phyloP scores from a whole-genome alignment of 179 eudicot genomes.

The Camellia oleifera region DNA sequence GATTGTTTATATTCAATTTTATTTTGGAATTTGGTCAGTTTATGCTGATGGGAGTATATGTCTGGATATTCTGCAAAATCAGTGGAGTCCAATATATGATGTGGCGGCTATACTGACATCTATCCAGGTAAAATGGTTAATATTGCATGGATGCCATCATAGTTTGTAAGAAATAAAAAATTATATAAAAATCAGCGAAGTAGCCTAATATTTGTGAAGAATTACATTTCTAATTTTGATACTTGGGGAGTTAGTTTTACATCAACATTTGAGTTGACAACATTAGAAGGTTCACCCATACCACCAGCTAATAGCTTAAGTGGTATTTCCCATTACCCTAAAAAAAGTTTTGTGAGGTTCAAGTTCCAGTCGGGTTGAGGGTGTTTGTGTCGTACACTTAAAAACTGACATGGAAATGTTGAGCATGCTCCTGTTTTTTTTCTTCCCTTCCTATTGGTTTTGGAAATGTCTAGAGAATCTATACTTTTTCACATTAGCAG shows the following conservation, averaged over 20 bases:
- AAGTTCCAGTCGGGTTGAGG: background rate
- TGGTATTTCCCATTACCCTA: too few relatives aligned
- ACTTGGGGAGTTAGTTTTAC: too few relatives aligned
- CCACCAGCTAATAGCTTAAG: too few relatives aligned
- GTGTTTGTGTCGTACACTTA: too few relatives aligned
- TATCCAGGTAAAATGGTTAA: conserved; percentile 46
- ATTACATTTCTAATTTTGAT: too few relatives aligned
- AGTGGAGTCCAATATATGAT: conserved; percentile 92
- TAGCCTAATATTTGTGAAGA: too few relatives aligned
- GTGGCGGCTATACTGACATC: conserved; percentile 87
- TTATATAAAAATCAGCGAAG: too few relatives aligned
- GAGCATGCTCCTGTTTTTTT: background rate
- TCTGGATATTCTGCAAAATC: conserved; percentile 82
- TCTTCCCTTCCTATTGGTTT: background rate
- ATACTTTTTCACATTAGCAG: background rate
- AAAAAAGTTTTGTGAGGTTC: too few relatives aligned
- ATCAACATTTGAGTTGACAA: too few relatives aligned
- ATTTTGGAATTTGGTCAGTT: conserved; percentile 30
- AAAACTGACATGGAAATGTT: background rate
- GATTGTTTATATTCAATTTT: background rate
- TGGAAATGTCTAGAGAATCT: background rate
- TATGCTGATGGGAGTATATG: conserved; percentile 92
- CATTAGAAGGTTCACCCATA: too few relatives aligned
- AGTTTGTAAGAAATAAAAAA: background rate
- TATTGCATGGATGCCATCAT: background rate